Percentiles rank a stretch among this genome's conserved stretches.
Evolutionary conservation across 2,329 filamentous ascomycete species (phyloP).

Genomic region (Bipolaris victoriae): DNA sequence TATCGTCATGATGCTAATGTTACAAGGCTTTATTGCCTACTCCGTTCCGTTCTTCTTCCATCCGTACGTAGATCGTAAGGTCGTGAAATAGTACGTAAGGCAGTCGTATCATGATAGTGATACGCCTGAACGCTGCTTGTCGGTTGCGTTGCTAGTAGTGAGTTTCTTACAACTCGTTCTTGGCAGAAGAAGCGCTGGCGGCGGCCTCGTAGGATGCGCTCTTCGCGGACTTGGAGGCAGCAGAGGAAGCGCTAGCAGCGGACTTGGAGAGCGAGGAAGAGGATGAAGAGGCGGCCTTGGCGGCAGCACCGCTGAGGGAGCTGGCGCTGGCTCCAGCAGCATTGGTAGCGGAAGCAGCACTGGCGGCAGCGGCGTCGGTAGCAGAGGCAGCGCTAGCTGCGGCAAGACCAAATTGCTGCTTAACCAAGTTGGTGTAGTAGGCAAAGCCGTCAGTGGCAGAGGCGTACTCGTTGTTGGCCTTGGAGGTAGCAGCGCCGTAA

Average conservation of each 20-base stretch:
- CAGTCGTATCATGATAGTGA: slow-evolving; percentile 6
- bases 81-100: slow-evolving; percentile 27
- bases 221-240: slow-evolving; percentile 43
- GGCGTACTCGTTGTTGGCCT: slow-evolving; percentile 16
- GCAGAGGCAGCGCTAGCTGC: slow-evolving; percentile 72
- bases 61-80: slow-evolving; percentile 30
- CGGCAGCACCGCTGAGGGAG: slow-evolving; percentile 30
- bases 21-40: slow-evolving; percentile 26
- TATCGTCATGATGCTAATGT: slow-evolving; percentile 35
- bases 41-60: slow-evolving; percentile 22
- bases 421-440: slow-evolving; percentile 51
- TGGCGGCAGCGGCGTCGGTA: slow-evolving; percentile 55
- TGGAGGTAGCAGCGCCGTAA: slow-evolving; percentile 61
- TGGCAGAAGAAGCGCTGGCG: slow-evolving; percentile 44
- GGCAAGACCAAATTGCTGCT: slow-evolving; percentile 55
- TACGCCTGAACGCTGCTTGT: slow-evolving; percentile 23
- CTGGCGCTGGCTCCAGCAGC: slow-evolving; percentile 37
- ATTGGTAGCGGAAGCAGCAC: slow-evolving; percentile 30
- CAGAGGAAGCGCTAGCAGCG: slow-evolving; percentile 41
- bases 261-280: slow-evolving; percentile 45
- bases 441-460: slow-evolving; percentile 62
- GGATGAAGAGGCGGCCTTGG: slow-evolving; percentile 41
- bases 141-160: background rate
- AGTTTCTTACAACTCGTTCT: slow-evolving; percentile 54
- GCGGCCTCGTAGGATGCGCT: slow-evolving; percentile 43